phyloP scores from a whole-genome alignment of 208 protist genomes.

The Crithidia sp. region DNA sequence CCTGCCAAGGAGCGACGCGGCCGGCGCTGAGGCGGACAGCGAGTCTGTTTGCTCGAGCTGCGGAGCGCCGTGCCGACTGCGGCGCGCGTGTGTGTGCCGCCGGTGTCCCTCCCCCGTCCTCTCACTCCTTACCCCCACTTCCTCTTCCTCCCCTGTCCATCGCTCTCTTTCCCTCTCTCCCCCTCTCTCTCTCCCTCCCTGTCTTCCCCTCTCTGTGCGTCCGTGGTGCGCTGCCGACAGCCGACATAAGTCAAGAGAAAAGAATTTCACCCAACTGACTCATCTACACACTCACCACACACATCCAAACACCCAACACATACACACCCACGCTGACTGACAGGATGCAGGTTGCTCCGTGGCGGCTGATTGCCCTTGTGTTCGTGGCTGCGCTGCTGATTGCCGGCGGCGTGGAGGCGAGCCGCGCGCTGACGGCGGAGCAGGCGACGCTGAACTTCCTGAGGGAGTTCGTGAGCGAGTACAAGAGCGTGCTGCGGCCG shows the following conservation, averaged over 20 bases:
- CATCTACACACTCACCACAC: neutral
- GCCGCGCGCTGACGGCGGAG: neutral
- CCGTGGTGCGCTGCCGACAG: neutral
- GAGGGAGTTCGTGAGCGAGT: conserved; percentile 20
- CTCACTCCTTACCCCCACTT: too few species aligned
- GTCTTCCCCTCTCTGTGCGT: neutral
- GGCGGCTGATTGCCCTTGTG: conserved; percentile 5
- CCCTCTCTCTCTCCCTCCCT: neutral
- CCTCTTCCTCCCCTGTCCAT: neutral
- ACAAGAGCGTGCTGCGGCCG: conserved; percentile 14
- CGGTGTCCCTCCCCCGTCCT: too few species aligned
- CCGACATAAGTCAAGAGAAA: neutral
- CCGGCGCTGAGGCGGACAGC: too few species aligned
- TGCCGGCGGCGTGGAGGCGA: conserved; percentile 9
- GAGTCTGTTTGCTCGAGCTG: too few species aligned
- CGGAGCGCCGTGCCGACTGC: too few species aligned
- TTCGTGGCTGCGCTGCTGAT: conserved; percentile 14
- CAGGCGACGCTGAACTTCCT: conserved; percentile 34
- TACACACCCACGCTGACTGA: neutral
- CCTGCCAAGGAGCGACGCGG: too few species aligned
- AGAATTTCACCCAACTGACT: neutral
- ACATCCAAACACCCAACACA: neutral
- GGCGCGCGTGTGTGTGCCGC: too few species aligned
- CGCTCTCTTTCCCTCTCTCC: neutral
- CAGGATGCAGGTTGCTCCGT: conserved; percentile 3